phyloP scores from a whole-genome alignment of 2,329 filamentous ascomycete species.

The Metarhizium robertsii region DNA sequence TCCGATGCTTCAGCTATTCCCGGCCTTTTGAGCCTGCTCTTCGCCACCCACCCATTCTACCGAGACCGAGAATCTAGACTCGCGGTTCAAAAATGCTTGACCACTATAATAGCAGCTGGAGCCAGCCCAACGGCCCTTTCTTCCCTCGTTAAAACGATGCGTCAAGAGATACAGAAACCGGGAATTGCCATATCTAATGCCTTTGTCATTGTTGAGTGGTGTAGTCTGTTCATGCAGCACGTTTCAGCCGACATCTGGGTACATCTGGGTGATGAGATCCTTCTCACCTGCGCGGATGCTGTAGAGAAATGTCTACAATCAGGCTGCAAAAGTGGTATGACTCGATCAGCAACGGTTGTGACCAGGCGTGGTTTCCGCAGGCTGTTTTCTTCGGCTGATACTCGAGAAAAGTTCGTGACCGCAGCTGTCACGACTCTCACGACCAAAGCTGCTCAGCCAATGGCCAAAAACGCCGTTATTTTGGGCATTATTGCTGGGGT shows the following conservation, averaged over 20 bases:
- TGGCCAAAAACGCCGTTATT: slow-evolving; percentile 63
- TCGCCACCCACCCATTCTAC: slow-evolving; percentile 82
- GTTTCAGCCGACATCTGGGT: slow-evolving; percentile 56
- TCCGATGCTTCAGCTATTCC: slow-evolving; percentile 39
- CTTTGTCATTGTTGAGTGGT: slow-evolving; percentile 89
- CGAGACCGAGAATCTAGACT: slow-evolving; percentile 74
- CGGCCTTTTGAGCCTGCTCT: slow-evolving; percentile 60
- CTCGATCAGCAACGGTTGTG: slow-evolving; percentile 64
- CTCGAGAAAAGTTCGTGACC: slow-evolving; percentile 49
- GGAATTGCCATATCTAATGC: slow-evolving; percentile 71
- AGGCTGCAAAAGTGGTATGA: slow-evolving; percentile 53
- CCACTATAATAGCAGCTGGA: slow-evolving; percentile 51
- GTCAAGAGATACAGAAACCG: slow-evolving; percentile 64
- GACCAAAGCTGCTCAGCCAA: slow-evolving; percentile 53
- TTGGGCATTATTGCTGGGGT: slow-evolving; percentile 85
- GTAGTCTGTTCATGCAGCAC: slow-evolving; percentile 66
- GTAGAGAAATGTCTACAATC: slow-evolving; percentile 69
- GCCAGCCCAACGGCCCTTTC: slow-evolving; percentile 47
- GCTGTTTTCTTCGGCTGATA: slow-evolving; percentile 50
- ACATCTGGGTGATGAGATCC: slow-evolving; percentile 53
- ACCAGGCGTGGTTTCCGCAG: slow-evolving; percentile 73
- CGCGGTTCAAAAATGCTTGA: slow-evolving; percentile 74
- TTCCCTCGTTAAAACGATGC: slow-evolving; percentile 57
- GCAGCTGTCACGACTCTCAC: slow-evolving; percentile 59
- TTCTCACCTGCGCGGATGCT: slow-evolving; percentile 60